Percentiles rank a stretch among this genome's conserved stretches.
phyloP scores from a whole-genome alignment of 2,329 filamentous ascomycete species.

The Pyrenophora tritici-repentis region DNA sequence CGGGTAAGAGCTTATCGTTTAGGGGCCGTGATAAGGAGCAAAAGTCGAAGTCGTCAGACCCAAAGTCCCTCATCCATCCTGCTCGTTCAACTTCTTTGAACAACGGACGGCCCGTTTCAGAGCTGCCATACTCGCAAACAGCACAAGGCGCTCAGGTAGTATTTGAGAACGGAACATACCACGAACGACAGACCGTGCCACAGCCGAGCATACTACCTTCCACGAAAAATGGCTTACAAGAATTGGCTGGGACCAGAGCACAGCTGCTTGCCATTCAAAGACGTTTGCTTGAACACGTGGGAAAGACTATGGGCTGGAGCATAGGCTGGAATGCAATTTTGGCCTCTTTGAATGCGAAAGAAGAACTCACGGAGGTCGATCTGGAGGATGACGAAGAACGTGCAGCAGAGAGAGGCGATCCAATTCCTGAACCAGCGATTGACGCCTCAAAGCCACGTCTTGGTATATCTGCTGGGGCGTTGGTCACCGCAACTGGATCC shows the following conservation, averaged over 20 bases:
- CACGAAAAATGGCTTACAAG: constrained; percentile 68
- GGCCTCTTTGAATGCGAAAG: constrained; percentile 26
- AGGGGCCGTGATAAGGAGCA: constrained; percentile 58
- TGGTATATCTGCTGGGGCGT: constrained; percentile 37
- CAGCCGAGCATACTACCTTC: constrained; percentile 27
- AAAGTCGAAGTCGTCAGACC: constrained; percentile 67
- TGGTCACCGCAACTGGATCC: constrained; percentile 43
- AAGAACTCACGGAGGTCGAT: constrained; percentile 46
- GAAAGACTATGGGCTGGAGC: constrained; percentile 73
- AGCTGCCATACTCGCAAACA: constrained; percentile 41
- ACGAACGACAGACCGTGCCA: constrained; percentile 31
- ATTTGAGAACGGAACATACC: constrained; percentile 47
- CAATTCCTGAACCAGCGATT: neutral
- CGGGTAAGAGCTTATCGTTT: constrained; percentile 58
- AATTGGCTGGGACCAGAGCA: constrained; percentile 79
- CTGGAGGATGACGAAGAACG: constrained; percentile 36
- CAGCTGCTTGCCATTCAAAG: constrained; percentile 81
- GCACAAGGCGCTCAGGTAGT: constrained; percentile 41
- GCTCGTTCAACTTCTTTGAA: constrained; percentile 66
- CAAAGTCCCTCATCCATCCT: constrained; percentile 73
- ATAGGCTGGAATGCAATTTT: constrained; percentile 68
- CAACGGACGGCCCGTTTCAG: constrained; percentile 35
- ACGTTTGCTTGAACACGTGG: constrained; percentile 76
- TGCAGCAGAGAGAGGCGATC: constrained; percentile 3
- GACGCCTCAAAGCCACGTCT: constrained; percentile 19